Evolutionary conservation across 208 protist genomes (phyloP), one percentile per base, ranked within the genome.

Genomic region (Acanthamoeba sp.): DNA sequence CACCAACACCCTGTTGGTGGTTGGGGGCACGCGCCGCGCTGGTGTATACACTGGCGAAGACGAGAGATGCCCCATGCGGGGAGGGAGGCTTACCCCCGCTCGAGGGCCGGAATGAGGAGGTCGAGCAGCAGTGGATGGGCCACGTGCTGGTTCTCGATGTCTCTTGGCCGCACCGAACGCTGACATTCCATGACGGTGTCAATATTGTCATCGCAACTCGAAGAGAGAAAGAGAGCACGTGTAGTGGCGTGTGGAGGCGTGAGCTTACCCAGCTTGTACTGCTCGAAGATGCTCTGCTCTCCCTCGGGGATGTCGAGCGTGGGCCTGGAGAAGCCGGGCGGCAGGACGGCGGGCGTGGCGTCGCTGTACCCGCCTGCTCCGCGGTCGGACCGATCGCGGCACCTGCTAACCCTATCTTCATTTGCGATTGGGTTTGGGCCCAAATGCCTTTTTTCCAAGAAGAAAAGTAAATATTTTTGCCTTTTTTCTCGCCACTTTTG

Each of bases 141-240:
- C n/a, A 76, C 66, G 36, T 76, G 66, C 36, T 76, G 66, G 36
- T 76, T 76, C 36, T 76, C 66, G 66, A 76, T 76, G 66, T 76
- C 66, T 24, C 66, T 38, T 29, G 16, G 66, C 66, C n/a, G 29
- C 66, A 18, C 22, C 66, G n/a, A 76, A 76, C n/a, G 66, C 66
- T 76, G 45, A 50, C n/a, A 50, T 1, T 1, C 45, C 3, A 14
- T 14, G 45, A 50, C 18, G 45, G 0, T 6, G 45, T 50, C 5
- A 14, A 50, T 50, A n/a, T n/a, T n/a, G n/a, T n/a, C n/a, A n/a
- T n/a, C n/a, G n/a, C n/a, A n/a, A n/a, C n/a, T n/a, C n/a, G n/a
- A n/a, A n/a, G 45, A n/a, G n/a, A n/a, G n/a, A n/a, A n/a, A n/a
- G n/a, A n/a, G 45, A 50, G 12, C 45, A 50, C 45, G 45, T 6